Conservation (phyloP, 352 stramenopile genomes). For the Globisporangium spiculum region DNA sequence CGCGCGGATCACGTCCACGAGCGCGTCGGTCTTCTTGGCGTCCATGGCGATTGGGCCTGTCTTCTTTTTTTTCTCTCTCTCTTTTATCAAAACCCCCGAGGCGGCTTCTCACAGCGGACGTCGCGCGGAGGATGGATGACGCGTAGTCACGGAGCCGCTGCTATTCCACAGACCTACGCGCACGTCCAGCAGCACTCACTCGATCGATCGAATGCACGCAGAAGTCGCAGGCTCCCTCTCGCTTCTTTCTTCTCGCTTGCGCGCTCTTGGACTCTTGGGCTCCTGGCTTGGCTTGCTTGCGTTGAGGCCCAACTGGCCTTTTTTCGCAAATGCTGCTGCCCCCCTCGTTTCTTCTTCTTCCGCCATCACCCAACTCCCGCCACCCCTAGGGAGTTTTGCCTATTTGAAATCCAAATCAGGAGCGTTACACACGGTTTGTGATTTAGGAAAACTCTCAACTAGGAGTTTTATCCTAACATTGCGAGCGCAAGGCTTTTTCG, state of each 20-base stretch:
- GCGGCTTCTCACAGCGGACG: neutral
- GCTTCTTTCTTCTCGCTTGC: neutral
- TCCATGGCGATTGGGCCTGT: slow-evolving; percentile 29
- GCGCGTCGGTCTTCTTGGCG: slow-evolving; percentile 48
- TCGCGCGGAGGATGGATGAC: neutral
- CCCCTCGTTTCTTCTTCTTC: slow-evolving; percentile 10
- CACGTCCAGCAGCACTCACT: neutral
- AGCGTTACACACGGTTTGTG: neutral
- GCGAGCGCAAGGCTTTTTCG: neutral
- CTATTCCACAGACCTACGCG: neutral
- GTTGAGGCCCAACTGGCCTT: slow-evolving; percentile 24
- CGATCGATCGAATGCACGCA: neutral
- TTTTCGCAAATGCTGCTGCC: slow-evolving; percentile 22
- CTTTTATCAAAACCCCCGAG: neutral
- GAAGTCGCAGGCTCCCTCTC: neutral
- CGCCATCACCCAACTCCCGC: neutral
- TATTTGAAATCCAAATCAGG: neutral
- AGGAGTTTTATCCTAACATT: neutral
- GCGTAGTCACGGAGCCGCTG: neutral
- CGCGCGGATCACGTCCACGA: slow-evolving; percentile 75
- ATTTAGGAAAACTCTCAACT: neutral
- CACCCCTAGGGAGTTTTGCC: neutral
- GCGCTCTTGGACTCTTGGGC: neutral
- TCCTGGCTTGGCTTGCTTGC: neutral
- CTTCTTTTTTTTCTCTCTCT: neutral